Percentiles rank a stretch among this genome's conserved stretches.
phyloP scores from a whole-genome alignment of 75 land plant species.

The Pinus taeda region DNA sequence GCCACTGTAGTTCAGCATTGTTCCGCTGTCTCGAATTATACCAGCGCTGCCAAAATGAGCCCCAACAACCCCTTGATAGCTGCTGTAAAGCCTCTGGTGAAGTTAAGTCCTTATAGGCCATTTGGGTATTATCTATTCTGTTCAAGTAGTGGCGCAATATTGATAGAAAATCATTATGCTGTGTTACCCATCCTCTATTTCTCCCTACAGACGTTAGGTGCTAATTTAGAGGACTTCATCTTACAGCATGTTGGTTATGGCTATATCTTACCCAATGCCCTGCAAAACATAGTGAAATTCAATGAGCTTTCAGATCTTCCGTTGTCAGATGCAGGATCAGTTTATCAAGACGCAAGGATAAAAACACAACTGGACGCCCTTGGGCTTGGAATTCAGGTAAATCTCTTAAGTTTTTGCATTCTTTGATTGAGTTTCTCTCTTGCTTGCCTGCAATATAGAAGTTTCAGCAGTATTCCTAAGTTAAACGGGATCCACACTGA shows the following conservation, averaged over 20 bases:
- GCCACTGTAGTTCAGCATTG: slow-evolving; percentile 35
- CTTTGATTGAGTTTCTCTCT: neutral
- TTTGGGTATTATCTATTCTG: slow-evolving; percentile 49
- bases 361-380: neutral
- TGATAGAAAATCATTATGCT: slow-evolving; percentile 41
- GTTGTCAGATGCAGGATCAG: neutral
- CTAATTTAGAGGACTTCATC: neutral
- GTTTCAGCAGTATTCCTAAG: too few species aligned
- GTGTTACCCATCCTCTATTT: slow-evolving; percentile 53
- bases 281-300: neutral
- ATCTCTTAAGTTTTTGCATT: neutral
- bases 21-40: slow-evolving; percentile 24
- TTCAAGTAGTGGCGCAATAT: slow-evolving; percentile 18
- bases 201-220: slow-evolving; percentile 18
- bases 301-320: neutral
- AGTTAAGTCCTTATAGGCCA: slow-evolving; percentile 59
- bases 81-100: slow-evolving; percentile 20
- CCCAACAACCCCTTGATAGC: slow-evolving; percentile 39
- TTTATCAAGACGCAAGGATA: neutral
- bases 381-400: neutral
- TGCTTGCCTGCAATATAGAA: too few species aligned
- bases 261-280: neutral
- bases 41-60: slow-evolving; percentile 34
- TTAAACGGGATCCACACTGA: too few species aligned
- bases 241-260: slow-evolving; percentile 3